Conservation (phyloP, 441 rosid genomes). For the Gossypium trilobum region DNA sequence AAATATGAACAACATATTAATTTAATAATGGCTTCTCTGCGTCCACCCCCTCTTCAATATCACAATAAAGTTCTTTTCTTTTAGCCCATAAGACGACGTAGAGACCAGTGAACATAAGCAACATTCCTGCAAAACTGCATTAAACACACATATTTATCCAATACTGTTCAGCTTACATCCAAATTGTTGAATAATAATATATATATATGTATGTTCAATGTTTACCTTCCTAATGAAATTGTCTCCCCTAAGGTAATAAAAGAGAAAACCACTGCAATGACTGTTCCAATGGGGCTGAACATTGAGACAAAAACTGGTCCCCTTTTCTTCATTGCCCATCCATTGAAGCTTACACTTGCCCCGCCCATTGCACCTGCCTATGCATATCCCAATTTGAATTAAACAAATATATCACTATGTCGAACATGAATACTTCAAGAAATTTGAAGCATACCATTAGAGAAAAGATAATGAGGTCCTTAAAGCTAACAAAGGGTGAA, state of each 20-base stretch:
- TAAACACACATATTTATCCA: not conserved
- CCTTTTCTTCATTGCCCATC: constrained; percentile 90
- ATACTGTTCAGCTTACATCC: not conserved
- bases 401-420: too few relatives aligned
- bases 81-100: constrained; percentile 85
- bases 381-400: too few relatives aligned
- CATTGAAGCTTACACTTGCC: constrained; percentile 64
- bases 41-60: constrained; percentile 14
- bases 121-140: constrained; percentile 71
- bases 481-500: not conserved
- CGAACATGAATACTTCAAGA: not conserved
- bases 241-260: constrained; percentile 50
- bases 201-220: not conserved
- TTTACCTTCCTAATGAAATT: constrained; percentile 57
- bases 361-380: constrained; percentile 31
- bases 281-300: constrained; percentile 71
- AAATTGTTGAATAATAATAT: not conserved
- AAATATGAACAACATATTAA: constrained; percentile 18
- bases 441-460: not conserved
- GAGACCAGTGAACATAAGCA: constrained; percentile 64
- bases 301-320: constrained; percentile 84
- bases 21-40: constrained; percentile 56
- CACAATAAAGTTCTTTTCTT: constrained; percentile 49
- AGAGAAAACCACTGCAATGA: constrained; percentile 58
- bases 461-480: not conserved